phyloP scores from a whole-genome alignment of 441 rosid genomes.

The Adansonia rubrostipa region DNA sequence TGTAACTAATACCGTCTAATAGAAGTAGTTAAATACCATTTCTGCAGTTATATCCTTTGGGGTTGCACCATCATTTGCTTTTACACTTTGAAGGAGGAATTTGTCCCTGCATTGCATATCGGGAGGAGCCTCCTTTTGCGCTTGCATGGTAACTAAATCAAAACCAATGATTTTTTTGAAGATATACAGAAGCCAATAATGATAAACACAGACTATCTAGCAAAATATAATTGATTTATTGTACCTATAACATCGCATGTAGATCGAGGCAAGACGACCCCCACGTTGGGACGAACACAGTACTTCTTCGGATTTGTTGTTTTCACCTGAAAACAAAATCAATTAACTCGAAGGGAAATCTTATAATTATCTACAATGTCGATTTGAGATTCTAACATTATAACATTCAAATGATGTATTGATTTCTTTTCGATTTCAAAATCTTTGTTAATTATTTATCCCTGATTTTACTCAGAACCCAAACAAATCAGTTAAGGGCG shows the following conservation, averaged over 20 bases:
- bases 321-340: constrained; percentile 59
- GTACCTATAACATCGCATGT: constrained; percentile 67
- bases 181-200: background rate
- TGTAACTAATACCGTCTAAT: background rate
- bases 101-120: constrained; percentile 84
- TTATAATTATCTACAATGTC: background rate
- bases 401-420: background rate
- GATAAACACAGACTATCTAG: background rate
- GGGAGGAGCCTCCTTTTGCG: constrained; percentile 73
- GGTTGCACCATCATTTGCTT: constrained; percentile 45
- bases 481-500: constrained; percentile 18
- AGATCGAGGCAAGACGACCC: constrained; percentile 71
- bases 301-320: constrained; percentile 83
- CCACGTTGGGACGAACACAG: constrained; percentile 78
- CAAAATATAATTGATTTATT: background rate
- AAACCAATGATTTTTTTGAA: background rate
- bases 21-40: constrained; percentile 47
- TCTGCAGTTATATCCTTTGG: constrained; percentile 67
- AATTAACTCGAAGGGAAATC: too few relatives aligned
- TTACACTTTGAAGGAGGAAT: constrained; percentile 76
- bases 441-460: background rate
- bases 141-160: constrained; percentile 79
- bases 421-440: background rate
- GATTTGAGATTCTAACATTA: background rate
- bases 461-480: constrained; percentile 19